Conservation (phyloP, 2,329 filamentous ascomycete species). For the Chalaropsis ovoidea region DNA sequence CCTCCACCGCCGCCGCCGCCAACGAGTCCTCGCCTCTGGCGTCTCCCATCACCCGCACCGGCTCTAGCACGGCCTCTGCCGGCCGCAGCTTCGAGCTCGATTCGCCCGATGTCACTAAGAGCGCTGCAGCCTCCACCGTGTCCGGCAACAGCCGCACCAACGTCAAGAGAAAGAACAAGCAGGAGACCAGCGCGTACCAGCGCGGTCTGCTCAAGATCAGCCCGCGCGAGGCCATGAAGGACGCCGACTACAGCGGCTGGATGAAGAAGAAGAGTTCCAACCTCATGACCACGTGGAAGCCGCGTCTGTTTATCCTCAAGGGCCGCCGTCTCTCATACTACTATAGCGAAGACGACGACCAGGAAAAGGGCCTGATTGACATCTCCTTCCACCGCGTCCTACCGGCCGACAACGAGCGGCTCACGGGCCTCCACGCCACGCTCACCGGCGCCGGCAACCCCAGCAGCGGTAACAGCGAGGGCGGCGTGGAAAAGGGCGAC, state of each 20-base stretch:
- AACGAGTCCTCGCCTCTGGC: conserved; percentile 44
- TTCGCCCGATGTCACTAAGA: conserved; percentile 55
- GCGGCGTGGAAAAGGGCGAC: conserved; percentile 39
- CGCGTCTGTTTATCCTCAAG: conserved; percentile 86
- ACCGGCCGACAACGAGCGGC: conserved; percentile 78
- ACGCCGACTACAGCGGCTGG: conserved; percentile 92
- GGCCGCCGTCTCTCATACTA: conserved; percentile 90
- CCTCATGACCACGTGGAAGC: conserved; percentile 96
- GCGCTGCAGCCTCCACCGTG: conserved; percentile 36
- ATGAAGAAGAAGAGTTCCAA: conserved; percentile 99
- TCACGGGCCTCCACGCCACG: conserved; percentile 84
- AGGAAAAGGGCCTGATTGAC: conserved; percentile 92
- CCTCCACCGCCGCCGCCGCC: conserved; percentile 37
- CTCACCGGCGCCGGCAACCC: conserved; percentile 72
- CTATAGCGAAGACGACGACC: conserved; percentile 82
- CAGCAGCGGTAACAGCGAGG: conserved; percentile 38
- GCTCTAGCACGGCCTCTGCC: conserved; percentile 58
- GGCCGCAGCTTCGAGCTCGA: conserved; percentile 69
- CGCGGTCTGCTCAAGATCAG: conserved; percentile 72
- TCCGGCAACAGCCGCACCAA: conserved; percentile 38
- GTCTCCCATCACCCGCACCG: conserved; percentile 58
- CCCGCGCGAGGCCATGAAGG: conserved; percentile 72
- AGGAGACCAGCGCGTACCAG: conserved; percentile 88
- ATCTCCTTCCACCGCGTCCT: conserved; percentile 97
- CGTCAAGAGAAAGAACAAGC: conserved; percentile 65